Base-by-base conservation (phyloP, 345 rosid species). In the Passiflora organensis region DNA sequence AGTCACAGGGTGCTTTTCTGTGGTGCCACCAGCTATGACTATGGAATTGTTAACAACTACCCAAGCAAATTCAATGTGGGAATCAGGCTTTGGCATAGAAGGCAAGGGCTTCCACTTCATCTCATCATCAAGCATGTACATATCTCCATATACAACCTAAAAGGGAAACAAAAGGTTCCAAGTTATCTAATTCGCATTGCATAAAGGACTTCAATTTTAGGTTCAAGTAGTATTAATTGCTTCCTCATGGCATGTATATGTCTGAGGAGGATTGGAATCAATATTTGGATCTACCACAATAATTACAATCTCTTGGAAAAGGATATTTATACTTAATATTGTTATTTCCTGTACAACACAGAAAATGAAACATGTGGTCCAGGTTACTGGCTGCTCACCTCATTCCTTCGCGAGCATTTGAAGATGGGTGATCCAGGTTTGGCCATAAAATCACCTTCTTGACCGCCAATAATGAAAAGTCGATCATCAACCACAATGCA, bases 361-460 rank as follows among this genome's bases (percentile, higher is more conserved):
- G n/a, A n/a, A n/a, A n/a, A n/a, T n/a, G n/a, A n/a, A n/a, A n/a
- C n/a, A n/a, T n/a, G n/a, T n/a, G n/a, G n/a, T n/a, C n/a, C n/a
- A n/a, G n/a, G 8, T 28, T 28, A 28, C 34, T 28, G 34, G 34
- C 39, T n/a, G 0, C 10, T 65, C 65, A 85, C 97, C 91, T 91
- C 97, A 69, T 74, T 74, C 66, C 97, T 83, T 0, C 91, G 84
- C 2, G 98, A 88, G 77, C 98, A 93, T 69, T 93, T 93, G 80
- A 89, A 93, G 65, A 89, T 84, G 17, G 99, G 89, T 4, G 97
- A 93, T 78, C 97, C 97, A 46, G 97, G 96, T 77, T 86, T 88
- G 12, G 98, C 98, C 98, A 91, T 88, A 74, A 88, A 91, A 80
- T 91, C 98, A 64, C 98, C 98, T 70, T 91, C 98, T 76, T 91